A percentile compares a stretch with the other conserved stretches of the same genome.
phyloP scores from a whole-genome alignment of 2,329 filamentous ascomycete genomes.

The Bipolaris cookei region DNA sequence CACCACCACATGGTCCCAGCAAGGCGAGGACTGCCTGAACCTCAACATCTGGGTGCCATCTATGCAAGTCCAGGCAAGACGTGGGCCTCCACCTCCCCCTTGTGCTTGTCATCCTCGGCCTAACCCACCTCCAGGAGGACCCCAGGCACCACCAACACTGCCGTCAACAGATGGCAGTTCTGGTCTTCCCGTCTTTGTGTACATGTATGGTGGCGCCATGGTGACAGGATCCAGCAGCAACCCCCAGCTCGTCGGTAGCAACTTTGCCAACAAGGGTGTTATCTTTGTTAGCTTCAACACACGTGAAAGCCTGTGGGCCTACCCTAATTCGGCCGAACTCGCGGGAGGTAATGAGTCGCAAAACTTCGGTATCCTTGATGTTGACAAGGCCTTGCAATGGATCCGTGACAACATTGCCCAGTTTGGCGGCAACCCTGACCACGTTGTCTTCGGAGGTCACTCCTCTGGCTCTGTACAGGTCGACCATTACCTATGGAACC shows the following conservation, averaged over 20 bases:
- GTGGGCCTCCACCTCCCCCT: slow-evolving; percentile 5
- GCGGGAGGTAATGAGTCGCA: slow-evolving; percentile 22
- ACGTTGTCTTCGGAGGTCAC: slow-evolving; percentile 53
- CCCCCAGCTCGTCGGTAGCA: slow-evolving; percentile 52
- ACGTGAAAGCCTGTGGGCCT: slow-evolving; percentile 49
- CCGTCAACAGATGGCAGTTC: slow-evolving; percentile 1
- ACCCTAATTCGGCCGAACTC: slow-evolving; percentile 51
- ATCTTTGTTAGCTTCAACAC: slow-evolving; percentile 38
- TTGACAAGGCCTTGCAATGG: slow-evolving; percentile 49
- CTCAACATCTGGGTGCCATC: slow-evolving; percentile 38
- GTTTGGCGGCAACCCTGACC: slow-evolving; percentile 53
- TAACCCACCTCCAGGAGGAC: slow-evolving; percentile 3
- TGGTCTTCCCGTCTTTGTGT: slow-evolving; percentile 47
- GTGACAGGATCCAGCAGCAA: slow-evolving; percentile 52
- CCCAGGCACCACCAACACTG: background rate
- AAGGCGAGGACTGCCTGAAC: slow-evolving; percentile 50
- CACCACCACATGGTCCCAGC: slow-evolving; percentile 27
- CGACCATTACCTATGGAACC: slow-evolving; percentile 36
- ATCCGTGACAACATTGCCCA: slow-evolving; percentile 44
- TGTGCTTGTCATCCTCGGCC: background rate
- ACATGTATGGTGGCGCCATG: slow-evolving; percentile 55
- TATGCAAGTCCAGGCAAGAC: background rate
- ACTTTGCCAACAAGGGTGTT: slow-evolving; percentile 38
- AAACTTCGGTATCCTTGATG: slow-evolving; percentile 48
- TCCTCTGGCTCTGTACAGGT: slow-evolving; percentile 37